Percentiles rank a stretch among this genome's conserved stretches.
These are phyloP conservation scores for Podospora appendiculata DNA, from an alignment of 495 filamentous ascomycete species.

Conservation along the genomic window DNA sequence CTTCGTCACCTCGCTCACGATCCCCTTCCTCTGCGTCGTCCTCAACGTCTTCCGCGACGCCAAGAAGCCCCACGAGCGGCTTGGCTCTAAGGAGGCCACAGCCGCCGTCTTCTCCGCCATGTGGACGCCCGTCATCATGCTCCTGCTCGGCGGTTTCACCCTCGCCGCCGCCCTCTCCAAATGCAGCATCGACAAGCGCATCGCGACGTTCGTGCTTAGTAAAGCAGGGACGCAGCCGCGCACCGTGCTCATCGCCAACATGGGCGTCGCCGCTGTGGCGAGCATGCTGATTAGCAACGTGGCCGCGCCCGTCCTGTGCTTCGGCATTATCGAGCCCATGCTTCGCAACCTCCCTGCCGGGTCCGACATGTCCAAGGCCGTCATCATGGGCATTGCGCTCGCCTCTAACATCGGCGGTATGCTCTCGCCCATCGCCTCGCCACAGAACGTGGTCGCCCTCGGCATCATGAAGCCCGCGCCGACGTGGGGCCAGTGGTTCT, in stretches of 20 bases:
- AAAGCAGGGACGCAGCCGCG: conserved; percentile 88
- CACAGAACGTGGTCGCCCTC: conserved; percentile 94
- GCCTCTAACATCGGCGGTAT: conserved; percentile 94
- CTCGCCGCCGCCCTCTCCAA: conserved; percentile 94
- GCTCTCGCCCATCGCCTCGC: conserved; percentile 91
- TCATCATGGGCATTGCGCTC: conserved; percentile 93
- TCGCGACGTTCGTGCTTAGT: conserved; percentile 94
- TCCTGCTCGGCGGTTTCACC: conserved; percentile 92
- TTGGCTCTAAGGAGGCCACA: conserved; percentile 68
- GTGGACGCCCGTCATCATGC: conserved; percentile 99
- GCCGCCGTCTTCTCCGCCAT: conserved; percentile 83
- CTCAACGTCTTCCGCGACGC: conserved; percentile 77
- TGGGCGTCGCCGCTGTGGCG: conserved; percentile 96
- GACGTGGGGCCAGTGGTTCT: conserved; percentile 94
- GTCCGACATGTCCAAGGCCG: conserved; percentile 85
- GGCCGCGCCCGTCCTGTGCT: conserved; percentile 95
- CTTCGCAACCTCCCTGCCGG: conserved; percentile 85
- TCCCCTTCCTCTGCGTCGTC: conserved; percentile 88
- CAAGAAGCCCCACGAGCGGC: conserved; percentile 56
- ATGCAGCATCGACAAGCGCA: conserved; percentile 92
- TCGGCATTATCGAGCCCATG: conserved; percentile 93
- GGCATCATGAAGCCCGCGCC: conserved; percentile 88
- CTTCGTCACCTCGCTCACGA: conserved; percentile 90
- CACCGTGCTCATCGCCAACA: conserved; percentile 85
- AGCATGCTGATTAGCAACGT: conserved; percentile 99